Percentiles rank a stretch among this genome's conserved stretches.
These are phyloP conservation scores for Blastocystis sp. DNA, from an alignment of 352 stramenopile species.

Conservation along the genomic window DNA sequence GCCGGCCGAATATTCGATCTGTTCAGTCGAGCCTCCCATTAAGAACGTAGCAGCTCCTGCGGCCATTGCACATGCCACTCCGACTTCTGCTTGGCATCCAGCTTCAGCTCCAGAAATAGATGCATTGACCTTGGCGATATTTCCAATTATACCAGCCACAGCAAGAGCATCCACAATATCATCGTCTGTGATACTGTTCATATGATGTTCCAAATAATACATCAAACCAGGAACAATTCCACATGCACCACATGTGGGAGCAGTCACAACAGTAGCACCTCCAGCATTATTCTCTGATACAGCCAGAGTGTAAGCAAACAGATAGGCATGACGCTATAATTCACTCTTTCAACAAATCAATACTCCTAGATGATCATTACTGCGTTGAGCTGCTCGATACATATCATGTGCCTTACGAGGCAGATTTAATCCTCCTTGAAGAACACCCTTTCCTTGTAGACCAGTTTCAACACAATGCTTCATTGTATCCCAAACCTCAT, in stretches of 20 bases:
- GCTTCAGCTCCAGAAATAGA: conserved; percentile 64
- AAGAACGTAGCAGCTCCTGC: conserved; percentile 59
- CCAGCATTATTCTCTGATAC: conserved; percentile 65
- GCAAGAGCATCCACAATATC: conserved; percentile 63
- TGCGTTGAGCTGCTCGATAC: conserved; percentile 60
- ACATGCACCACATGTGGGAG: conserved; percentile 64
- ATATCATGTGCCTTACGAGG: conserved; percentile 63
- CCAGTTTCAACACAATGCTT: conserved; percentile 63
- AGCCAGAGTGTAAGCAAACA: conserved; percentile 65
- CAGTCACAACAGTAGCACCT: conserved; percentile 62
- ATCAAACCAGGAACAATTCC: conserved; percentile 63
- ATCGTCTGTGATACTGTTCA: conserved; percentile 58
- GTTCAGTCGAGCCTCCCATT: conserved; percentile 60
- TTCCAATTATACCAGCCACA: conserved; percentile 62
- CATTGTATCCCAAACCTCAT: conserved; percentile 64
- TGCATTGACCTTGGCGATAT: conserved; percentile 64
- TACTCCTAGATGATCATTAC: not conserved
- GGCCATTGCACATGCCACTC: conserved; percentile 64
- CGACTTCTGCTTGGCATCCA: conserved; percentile 64
- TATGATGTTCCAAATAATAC: conserved; percentile 60
- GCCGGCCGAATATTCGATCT: conserved; percentile 65
- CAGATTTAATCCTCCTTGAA: conserved; percentile 64
- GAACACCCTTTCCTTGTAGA: conserved; percentile 50
- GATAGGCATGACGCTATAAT: conserved; percentile 46
- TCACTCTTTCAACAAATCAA: not conserved